Percentiles rank a stretch among this genome's conserved stretches.
Evolutionary conservation across 108 stramenopile genomes (phyloP).

Genomic region (Mayamaea pseudoterrestris): DNA sequence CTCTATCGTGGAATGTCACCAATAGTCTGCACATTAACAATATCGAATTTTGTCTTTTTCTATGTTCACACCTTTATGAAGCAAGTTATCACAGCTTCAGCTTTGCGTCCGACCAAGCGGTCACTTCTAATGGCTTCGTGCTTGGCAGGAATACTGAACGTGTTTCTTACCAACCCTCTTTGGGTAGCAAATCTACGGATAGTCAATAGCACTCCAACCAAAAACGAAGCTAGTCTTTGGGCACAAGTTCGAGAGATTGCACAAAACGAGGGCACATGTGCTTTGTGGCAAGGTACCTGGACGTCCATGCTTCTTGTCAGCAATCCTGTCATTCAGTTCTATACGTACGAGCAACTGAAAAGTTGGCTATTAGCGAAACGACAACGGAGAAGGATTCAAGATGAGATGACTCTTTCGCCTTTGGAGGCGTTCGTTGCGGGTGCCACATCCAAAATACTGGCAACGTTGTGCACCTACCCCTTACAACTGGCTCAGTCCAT

Average conservation of each 20-base stretch:
- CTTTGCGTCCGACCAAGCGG: background rate
- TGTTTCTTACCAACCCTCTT: conserved; percentile 67
- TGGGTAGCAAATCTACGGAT: conserved; percentile 76
- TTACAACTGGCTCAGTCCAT: conserved; percentile 62
- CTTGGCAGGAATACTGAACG: conserved; percentile 62
- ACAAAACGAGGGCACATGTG: conserved; percentile 22
- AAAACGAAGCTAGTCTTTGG: conserved; percentile 21
- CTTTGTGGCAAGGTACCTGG: conserved; percentile 60
- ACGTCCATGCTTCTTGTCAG: conserved; percentile 85
- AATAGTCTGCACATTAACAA: conserved; percentile 45
- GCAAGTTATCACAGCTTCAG: conserved; percentile 12
- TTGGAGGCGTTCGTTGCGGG: conserved; percentile 77
- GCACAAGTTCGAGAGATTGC: conserved; percentile 23
- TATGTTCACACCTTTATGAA: conserved; percentile 41
- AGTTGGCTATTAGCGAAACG: conserved; percentile 4
- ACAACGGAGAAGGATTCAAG: conserved; percentile 1
- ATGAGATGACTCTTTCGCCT: conserved; percentile 29
- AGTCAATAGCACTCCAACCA: conserved; percentile 17
- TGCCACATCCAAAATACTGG: conserved; percentile 78
- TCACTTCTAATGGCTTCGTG: conserved; percentile 42
- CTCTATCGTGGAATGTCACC: conserved; percentile 62
- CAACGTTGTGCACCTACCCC: conserved; percentile 86
- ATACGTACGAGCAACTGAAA: conserved; percentile 79
- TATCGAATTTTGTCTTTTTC: conserved; percentile 66
- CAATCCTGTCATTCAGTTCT: conserved; percentile 90